phyloP scores from a whole-genome alignment of 192 early-diverging fungal species.

The Coemansia sp. region DNA sequence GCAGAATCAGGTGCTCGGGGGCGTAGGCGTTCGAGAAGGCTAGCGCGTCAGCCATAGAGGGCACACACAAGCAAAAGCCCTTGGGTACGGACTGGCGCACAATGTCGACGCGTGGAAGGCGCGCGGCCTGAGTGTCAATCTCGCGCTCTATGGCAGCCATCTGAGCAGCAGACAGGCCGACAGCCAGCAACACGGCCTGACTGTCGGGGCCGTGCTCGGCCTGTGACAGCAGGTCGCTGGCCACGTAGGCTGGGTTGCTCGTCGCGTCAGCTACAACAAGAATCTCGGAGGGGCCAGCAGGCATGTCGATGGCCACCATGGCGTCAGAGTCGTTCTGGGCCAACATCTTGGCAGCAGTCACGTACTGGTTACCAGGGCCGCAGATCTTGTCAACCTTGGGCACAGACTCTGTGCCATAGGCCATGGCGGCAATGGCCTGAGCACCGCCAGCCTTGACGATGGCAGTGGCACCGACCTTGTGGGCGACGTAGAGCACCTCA shows the following conservation, averaged over 20 bases:
- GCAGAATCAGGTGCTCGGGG: slow-evolving; percentile 97
- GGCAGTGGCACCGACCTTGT: slow-evolving; percentile 92
- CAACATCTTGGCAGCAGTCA: slow-evolving; percentile 99
- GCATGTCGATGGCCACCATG: slow-evolving; percentile 97
- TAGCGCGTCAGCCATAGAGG: slow-evolving; percentile 75
- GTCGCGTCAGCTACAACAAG: slow-evolving; percentile 92
- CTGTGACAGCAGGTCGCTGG: slow-evolving; percentile 93
- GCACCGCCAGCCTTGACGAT: slow-evolving; percentile 95
- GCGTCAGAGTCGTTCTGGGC: slow-evolving; percentile 93
- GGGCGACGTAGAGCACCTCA: slow-evolving; percentile 97
- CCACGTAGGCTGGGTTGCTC: slow-evolving; percentile 87
- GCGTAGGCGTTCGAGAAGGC: slow-evolving; percentile 95
- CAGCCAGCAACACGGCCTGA: slow-evolving; percentile 92
- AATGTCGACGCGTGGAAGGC: slow-evolving; percentile 85
- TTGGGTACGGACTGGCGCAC: slow-evolving; percentile 86
- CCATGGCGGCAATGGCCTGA: slow-evolving; percentile 97
- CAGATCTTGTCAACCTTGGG: slow-evolving; percentile 99
- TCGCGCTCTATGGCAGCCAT: slow-evolving; percentile 76
- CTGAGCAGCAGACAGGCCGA: slow-evolving; percentile 67
- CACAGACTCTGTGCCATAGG: slow-evolving; percentile 94
- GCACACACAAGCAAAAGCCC: slow-evolving; percentile 73
- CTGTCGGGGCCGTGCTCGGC: slow-evolving; percentile 97
- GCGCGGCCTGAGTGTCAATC: slow-evolving; percentile 78
- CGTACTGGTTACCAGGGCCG: slow-evolving; percentile 99
- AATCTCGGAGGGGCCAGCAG: slow-evolving; percentile 98